Conservation (phyloP, 108 stramenopile genomes). For the Discostella pseudostelligera region DNA sequence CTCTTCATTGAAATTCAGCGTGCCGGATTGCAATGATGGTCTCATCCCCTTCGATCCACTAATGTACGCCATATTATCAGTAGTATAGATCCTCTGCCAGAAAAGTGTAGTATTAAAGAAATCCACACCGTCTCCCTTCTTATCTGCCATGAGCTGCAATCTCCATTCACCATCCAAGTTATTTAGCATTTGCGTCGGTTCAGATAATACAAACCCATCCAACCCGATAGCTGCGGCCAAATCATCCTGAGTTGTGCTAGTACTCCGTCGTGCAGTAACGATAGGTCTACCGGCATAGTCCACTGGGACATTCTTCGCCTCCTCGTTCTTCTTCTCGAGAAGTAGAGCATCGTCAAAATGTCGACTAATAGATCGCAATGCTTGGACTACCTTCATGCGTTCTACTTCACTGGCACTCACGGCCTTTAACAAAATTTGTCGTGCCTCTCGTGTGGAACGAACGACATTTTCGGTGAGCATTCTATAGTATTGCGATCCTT, state of each 20-base stretch:
- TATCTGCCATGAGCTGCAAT: constrained; percentile 80
- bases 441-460: constrained; percentile 80
- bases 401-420: constrained; percentile 60
- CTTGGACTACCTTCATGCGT: constrained; percentile 65
- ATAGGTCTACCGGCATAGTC: constrained; percentile 46
- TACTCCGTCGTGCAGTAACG: constrained; percentile 10
- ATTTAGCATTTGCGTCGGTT: constrained; percentile 57
- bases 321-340: constrained; percentile 45
- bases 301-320: constrained; percentile 35
- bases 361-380: constrained; percentile 65
- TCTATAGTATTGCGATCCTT: constrained; percentile 64
- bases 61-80: constrained; percentile 46
- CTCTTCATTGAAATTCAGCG: constrained; percentile 47
- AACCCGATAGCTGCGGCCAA: constrained; percentile 30
- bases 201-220: constrained; percentile 66
- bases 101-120: constrained; percentile 74
- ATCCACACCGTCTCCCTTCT: constrained; percentile 76
- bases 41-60: constrained; percentile 54
- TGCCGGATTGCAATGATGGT: constrained; percentile 50
- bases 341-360: constrained; percentile 66
- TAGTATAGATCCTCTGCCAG: constrained; percentile 60
- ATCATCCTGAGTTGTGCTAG: constrained; percentile 6
- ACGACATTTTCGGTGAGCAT: constrained; percentile 83
- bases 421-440: constrained; percentile 78
- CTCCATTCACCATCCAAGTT: constrained; percentile 77